Base-by-base conservation (phyloP, 768 basidiomycete species). In the Mycena kentingensis region DNA sequence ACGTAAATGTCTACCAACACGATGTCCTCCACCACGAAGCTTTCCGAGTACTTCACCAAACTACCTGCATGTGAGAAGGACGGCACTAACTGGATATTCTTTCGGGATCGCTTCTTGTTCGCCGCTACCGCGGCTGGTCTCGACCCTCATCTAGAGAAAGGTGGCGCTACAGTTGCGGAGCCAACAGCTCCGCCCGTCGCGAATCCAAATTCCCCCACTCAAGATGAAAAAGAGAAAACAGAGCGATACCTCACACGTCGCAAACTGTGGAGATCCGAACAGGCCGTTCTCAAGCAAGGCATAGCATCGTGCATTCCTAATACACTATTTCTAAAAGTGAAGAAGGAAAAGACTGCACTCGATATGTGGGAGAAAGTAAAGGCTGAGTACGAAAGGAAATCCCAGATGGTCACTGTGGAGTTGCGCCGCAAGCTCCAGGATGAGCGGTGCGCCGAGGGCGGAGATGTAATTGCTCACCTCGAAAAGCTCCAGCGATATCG, bases 81-180 rank as follows among this genome's bases (percentile, higher is more conserved):
- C 21, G 65, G 65, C 12, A 29, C 53, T 18, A 63, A 64, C 57
- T 63, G 60, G 64, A 44, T 51, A 31, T 46, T 55, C 38, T 63
- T 51, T 38, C 42, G 50, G 10, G 46, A 43, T 24, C 54, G 52
- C 19, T 46, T 64, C 36, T 41, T 5, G 2, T 61, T 48, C 46
- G 52, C 61, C 5, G 42, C 54, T n/a, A 56, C 35, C 24, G 41
- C 46, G 18, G 51, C 51, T 13, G 51, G 51, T 25, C 37, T 53
- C 1, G 36, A 15, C 10, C 45, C 32, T 18, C 52, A 54, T 26
- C 26, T 48, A 3, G 5, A 26, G 3, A 10, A 58, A 69, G 57
- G 2, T 64, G 67, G 75, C 73, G 77, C 55, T 22, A 34, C 37
- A 1, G 13, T 27, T 15, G 3, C 26, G 13, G 18, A 36, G 4